Evolutionary conservation across 2,329 filamentous ascomycete species (phyloP).

Genomic region (Exophiala phaeomuriformis): DNA sequence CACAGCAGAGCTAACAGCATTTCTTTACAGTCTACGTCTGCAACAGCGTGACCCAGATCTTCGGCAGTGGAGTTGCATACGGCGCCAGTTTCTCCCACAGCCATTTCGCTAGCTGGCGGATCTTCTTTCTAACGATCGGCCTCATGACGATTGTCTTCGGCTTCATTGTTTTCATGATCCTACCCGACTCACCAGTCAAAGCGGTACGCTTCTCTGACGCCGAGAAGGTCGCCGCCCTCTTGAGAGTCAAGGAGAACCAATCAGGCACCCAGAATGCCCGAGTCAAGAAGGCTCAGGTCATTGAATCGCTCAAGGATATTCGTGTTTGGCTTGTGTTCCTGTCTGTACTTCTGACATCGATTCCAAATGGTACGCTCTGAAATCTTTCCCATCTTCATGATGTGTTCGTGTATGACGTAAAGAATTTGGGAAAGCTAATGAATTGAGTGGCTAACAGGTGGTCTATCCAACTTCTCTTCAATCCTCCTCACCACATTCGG

Average conservation of each 20-base stretch:
- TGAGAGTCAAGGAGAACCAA: constrained; percentile 31
- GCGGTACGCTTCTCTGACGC: constrained; percentile 52
- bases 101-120: constrained; percentile 6
- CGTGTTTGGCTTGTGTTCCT: constrained; percentile 45
- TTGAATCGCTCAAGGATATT: constrained; percentile 41
- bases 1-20: neutral
- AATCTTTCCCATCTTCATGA: too few relatives aligned
- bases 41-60: too few relatives aligned
- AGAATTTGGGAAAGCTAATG: too few relatives aligned
- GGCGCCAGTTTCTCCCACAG: neutral
- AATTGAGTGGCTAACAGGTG: too few relatives aligned
- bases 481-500: constrained; percentile 41
- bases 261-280: constrained; percentile 43
- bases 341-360: constrained; percentile 14
- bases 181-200: constrained; percentile 38
- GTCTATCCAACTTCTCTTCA: constrained; percentile 38
- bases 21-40: too few relatives aligned
- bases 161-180: constrained; percentile 35
- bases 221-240: constrained; percentile 44
- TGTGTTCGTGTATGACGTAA: too few relatives aligned
- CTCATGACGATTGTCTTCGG: constrained; percentile 36
- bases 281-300: constrained; percentile 43
- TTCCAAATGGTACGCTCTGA: constrained; percentile 19
- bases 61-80: too few relatives aligned
- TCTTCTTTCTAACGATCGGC: constrained; percentile 42